Percentiles rank a stretch among this genome's conserved stretches.
Evolutionary conservation across 148 eudicot species (phyloP).

Genomic region (Arctostaphylos glauca): DNA sequence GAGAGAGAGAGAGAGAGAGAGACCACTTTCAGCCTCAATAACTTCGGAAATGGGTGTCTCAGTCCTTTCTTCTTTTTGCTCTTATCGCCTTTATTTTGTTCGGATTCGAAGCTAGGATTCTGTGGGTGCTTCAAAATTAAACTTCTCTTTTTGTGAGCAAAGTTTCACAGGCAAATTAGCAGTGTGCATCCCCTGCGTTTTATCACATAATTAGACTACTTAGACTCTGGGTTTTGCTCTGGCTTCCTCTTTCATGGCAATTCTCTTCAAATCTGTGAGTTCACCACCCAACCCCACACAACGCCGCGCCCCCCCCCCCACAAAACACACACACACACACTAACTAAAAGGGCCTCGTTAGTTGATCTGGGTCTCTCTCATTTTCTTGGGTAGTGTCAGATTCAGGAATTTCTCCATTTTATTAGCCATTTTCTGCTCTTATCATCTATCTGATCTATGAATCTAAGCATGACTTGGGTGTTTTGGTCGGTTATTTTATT

Average conservation of each 20-base stretch:
- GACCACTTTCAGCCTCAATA: not conserved
- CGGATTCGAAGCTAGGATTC: constrained; percentile 3
- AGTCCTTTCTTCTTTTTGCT: not conserved
- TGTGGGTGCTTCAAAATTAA: not conserved
- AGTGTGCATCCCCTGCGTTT: not conserved
- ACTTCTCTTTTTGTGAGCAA: not conserved
- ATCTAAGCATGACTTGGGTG: not conserved
- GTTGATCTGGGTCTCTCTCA: constrained; percentile 10
- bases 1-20: not conserved
- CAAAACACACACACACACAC: not conserved
- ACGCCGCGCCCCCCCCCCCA: not conserved
- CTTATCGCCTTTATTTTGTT: not conserved
- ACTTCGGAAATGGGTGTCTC: not conserved
- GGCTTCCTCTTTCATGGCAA: constrained; percentile 15
- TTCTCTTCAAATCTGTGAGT: constrained; percentile 16
- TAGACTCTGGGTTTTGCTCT: constrained; percentile 11
- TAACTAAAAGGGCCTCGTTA: not conserved
- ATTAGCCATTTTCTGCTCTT: constrained; percentile 8
- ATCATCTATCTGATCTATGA: constrained; percentile 16
- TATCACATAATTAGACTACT: not conserved
- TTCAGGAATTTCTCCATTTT: constrained; percentile 1
- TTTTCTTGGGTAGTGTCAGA: constrained; percentile 11
- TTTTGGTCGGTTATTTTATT: not conserved
- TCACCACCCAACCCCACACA: no score
- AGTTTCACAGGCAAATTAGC: not conserved